phyloP scores from a whole-genome alignment of 177 flowering plant genomes.

The Vitis hybrid region DNA sequence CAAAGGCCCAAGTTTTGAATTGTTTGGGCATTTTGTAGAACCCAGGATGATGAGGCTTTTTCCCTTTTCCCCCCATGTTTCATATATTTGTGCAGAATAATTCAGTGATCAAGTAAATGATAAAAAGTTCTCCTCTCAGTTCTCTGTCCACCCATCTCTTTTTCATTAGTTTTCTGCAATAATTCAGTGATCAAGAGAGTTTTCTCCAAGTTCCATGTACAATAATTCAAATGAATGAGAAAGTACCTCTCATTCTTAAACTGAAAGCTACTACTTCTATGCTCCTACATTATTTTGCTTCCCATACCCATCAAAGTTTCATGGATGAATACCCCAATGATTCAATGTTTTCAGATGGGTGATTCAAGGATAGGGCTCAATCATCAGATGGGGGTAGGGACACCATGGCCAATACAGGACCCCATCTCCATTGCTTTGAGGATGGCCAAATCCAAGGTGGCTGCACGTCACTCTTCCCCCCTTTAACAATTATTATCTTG shows the following conservation, averaged over 20 bases:
- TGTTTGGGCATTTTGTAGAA: slow-evolving; percentile 45
- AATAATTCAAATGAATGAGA: no score
- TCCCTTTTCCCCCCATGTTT: slow-evolving; percentile 5
- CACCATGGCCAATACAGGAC: neutral
- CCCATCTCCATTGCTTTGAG: slow-evolving; percentile 10
- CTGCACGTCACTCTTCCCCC: slow-evolving; percentile 6
- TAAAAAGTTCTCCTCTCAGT: neutral
- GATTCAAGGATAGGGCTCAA: slow-evolving; percentile 11
- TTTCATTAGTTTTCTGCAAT: neutral
- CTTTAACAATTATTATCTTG: slow-evolving; percentile 8
- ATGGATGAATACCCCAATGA: slow-evolving; percentile 13
- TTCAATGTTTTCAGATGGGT: slow-evolving; percentile 16
- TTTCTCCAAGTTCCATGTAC: no score
- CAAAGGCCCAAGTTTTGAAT: slow-evolving; percentile 40
- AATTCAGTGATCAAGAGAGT: neutral
- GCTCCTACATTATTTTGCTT: neutral
- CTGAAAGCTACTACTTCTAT: neutral
- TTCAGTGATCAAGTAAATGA: slow-evolving; percentile 5
- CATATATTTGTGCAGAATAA: slow-evolving; percentile 10
- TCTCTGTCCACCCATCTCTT: neutral
- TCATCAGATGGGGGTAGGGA: slow-evolving; percentile 19
- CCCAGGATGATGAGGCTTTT: slow-evolving; percentile 55
- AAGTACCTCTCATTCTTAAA: no score
- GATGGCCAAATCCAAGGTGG: slow-evolving; percentile 6
- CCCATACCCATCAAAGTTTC: neutral